A percentile compares a stretch with the other conserved stretches of the same genome.
phyloP scores from a whole-genome alignment of 208 protist genomes.

The Acanthamoeba polyphaga region DNA sequence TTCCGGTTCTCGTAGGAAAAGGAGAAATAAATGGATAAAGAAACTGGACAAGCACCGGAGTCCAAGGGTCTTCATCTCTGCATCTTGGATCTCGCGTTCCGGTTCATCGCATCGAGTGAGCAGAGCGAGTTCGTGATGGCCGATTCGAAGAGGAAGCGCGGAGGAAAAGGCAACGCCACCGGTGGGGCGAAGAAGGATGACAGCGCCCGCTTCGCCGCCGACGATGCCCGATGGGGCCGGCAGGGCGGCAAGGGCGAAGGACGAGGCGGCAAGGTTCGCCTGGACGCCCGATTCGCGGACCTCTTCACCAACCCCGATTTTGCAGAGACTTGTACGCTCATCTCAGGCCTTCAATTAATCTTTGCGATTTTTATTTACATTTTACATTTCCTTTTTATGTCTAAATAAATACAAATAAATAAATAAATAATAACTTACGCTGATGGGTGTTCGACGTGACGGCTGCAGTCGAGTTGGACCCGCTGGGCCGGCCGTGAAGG shows the following conservation, averaged over 20 bases:
- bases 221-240: neutral
- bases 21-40: neutral
- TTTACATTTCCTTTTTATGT: neutral
- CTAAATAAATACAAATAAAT: too few relatives aligned
- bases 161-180: neutral
- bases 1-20: neutral
- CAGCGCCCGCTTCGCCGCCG: neutral
- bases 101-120: too few relatives aligned
- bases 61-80: too few relatives aligned
- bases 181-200: neutral
- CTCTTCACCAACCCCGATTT: slow-evolving; percentile 74
- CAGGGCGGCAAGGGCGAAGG: neutral
- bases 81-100: too few relatives aligned
- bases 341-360: too few relatives aligned
- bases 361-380: neutral
- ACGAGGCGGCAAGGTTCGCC: slow-evolving; percentile 3
- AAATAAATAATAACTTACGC: neutral
- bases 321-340: slow-evolving; percentile 44
- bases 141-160: neutral
- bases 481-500: slow-evolving; percentile 14
- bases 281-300: slow-evolving; percentile 46
- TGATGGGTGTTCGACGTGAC: neutral
- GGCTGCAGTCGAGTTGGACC: slow-evolving; percentile 20
- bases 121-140: neutral
- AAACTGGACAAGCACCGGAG: neutral